Percentiles rank a stretch among this genome's conserved stretches.
Conservation (phyloP, 2,329 filamentous ascomycete genomes). For the Fusarium beomiforme region DNA sequence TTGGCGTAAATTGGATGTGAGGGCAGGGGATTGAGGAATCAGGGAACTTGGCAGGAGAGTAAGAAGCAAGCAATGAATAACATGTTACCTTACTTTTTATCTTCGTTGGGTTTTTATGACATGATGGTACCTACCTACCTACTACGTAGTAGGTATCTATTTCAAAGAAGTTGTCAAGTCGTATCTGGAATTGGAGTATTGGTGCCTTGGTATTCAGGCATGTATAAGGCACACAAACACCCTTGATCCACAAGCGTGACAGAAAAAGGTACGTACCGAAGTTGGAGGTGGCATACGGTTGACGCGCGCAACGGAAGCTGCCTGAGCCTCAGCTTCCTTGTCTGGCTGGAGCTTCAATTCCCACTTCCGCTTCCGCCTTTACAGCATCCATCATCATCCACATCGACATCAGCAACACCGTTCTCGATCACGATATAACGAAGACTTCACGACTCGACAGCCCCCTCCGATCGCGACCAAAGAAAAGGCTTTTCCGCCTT, state of each 20-base stretch:
- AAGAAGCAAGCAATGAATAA: constrained; percentile 29
- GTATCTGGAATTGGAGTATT: not conserved
- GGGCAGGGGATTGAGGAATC: not conserved
- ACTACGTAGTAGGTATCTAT: no score
- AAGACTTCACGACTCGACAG: constrained; percentile 14
- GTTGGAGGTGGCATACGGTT: constrained; percentile 34
- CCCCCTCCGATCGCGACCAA: not conserved
- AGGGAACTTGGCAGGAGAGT: constrained; percentile 8
- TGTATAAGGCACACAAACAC: not conserved
- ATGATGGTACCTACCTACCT: no score
- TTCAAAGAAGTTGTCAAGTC: no score
- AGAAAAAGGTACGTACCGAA: constrained; percentile 21
- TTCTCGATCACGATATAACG: constrained; percentile 20
- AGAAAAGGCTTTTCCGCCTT: not conserved
- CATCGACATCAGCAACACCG: constrained; percentile 9
- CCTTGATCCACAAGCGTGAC: not conserved
- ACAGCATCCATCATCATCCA: constrained; percentile 11
- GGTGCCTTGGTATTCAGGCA: constrained; percentile 12
- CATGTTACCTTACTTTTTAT: no score
- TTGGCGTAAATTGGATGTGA: constrained; percentile 31
- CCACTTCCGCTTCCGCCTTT: constrained; percentile 22
- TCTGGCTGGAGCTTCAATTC: constrained; percentile 38
- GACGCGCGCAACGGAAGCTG: constrained; percentile 57
- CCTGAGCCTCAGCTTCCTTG: constrained; percentile 49
- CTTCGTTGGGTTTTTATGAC: no score